Percentiles rank a stretch among this genome's conserved stretches.
Evolutionary conservation across 2,329 filamentous ascomycete genomes (phyloP).

Genomic region (Rhynchosporium agropyri): DNA sequence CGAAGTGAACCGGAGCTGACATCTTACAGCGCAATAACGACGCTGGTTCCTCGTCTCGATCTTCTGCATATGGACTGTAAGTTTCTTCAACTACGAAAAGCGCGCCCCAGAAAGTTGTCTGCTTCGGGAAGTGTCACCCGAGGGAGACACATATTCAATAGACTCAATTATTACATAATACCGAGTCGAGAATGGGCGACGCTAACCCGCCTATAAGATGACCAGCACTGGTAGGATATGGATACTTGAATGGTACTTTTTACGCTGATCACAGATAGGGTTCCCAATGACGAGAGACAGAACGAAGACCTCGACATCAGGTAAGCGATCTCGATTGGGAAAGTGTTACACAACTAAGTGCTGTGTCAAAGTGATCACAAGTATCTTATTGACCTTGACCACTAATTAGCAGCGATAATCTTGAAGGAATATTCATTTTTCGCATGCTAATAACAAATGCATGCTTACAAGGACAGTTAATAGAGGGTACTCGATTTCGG

Average conservation of each 20-base stretch:
- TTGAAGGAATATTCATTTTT: too few species aligned
- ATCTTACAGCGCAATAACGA: conserved; percentile 3
- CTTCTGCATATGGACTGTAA: conserved; percentile 22
- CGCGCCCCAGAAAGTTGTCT: background rate
- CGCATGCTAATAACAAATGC: background rate
- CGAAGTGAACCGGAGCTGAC: conserved; percentile 5
- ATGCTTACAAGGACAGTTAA: conserved; percentile 20
- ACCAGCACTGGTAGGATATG: conserved; percentile 40
- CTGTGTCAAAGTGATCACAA: conserved; percentile 39
- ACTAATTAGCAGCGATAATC: conserved; percentile 25
- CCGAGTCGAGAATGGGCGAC: conserved; percentile 50
- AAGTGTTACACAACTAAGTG: background rate
- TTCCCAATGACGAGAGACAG: conserved; percentile 40
- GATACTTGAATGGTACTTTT: background rate
- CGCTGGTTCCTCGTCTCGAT: conserved; percentile 13
- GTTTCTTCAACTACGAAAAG: background rate
- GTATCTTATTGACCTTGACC: conserved; percentile 35
- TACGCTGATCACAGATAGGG: conserved; percentile 28
- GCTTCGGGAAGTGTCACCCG: conserved; percentile 6
- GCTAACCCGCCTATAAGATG: conserved; percentile 52
- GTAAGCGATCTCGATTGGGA: conserved; percentile 18
- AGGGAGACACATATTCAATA: conserved; percentile 41
- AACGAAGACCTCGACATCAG: conserved; percentile 39
- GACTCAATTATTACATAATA: conserved; percentile 39
- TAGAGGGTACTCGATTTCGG: conserved; percentile 46